A percentile compares a stretch with the other conserved stretches of the same genome.
Conservation (phyloP, 768 basidiomycete genomes). For the Pleurotus cornucopiae region DNA sequence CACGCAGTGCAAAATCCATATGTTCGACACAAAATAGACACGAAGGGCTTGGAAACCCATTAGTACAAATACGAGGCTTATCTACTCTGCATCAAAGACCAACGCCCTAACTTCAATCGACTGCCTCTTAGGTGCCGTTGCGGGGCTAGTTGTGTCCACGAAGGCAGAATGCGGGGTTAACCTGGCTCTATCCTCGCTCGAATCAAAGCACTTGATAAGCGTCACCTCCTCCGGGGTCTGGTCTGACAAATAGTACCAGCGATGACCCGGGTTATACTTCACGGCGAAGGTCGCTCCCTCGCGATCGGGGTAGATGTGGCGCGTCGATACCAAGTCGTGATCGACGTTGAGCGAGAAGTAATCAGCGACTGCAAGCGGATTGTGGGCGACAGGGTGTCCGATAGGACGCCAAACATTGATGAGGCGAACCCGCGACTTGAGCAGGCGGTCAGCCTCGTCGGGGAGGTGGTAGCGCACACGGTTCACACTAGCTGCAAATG, state of each 20-base stretch:
- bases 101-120: conserved; percentile 61
- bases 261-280: conserved; percentile 25
- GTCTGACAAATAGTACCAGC: conserved; percentile 33
- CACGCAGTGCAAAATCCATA: too few species aligned
- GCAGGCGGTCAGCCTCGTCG: conserved; percentile 28
- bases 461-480: conserved; percentile 36
- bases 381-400: conserved; percentile 29
- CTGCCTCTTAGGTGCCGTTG: conserved; percentile 43
- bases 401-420: conserved; percentile 48
- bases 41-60: too few species aligned
- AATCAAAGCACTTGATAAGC: conserved; percentile 29
- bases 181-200: neutral
- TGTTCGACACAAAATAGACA: too few species aligned
- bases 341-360: conserved; percentile 30
- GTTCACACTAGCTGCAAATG: conserved; percentile 24
- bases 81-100: conserved; percentile 46
- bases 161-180: conserved; percentile 67
- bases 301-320: conserved; percentile 27
- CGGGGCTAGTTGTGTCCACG: conserved; percentile 47
- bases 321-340: conserved; percentile 26
- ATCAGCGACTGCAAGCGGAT: conserved; percentile 37
- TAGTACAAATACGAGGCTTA: too few species aligned
- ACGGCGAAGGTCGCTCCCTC: conserved; percentile 35
- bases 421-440: conserved; percentile 38
- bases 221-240: conserved; percentile 29